Conservation (phyloP, 805 yeast genomes). For the Kazachstania martiniae region DNA sequence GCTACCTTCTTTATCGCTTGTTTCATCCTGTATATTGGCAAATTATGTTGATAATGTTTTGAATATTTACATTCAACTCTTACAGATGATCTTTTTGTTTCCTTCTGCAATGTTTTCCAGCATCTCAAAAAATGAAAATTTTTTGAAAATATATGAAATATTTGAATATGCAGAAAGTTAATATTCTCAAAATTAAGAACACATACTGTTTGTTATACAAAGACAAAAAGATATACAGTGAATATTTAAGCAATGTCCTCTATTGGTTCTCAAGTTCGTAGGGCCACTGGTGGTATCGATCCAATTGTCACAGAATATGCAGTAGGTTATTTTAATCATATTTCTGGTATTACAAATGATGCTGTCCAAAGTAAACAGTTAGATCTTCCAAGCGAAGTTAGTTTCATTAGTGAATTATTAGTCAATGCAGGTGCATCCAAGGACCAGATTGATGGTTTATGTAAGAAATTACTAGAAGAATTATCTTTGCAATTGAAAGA, state of each 20-base stretch:
- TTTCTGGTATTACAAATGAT: constrained; percentile 69
- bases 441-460: constrained; percentile 41
- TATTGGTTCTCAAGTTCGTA: constrained; percentile 53
- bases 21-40: no score
- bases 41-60: no score
- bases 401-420: constrained; percentile 54
- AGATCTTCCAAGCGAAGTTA: constrained; percentile 55
- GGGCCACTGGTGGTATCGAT: constrained; percentile 79
- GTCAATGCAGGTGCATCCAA: constrained; percentile 74
- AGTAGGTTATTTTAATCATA: constrained; percentile 78
- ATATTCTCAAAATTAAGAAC: no score
- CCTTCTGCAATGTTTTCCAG: no score
- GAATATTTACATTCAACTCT: no score
- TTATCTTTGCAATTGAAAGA: constrained; percentile 45
- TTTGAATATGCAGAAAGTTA: no score
- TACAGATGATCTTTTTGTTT: no score
- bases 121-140: no score
- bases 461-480: constrained; percentile 35
- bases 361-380: constrained; percentile 68
- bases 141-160: no score
- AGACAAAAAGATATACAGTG: not conserved
- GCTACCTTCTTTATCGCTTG: no score
- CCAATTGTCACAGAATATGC: constrained; percentile 82
- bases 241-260: no score
- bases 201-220: not conserved